Evolutionary conservation across 2,329 filamentous ascomycete species (phyloP), one percentile per base, ranked within the genome.

Genomic region (Metarhizium anisopliae): DNA sequence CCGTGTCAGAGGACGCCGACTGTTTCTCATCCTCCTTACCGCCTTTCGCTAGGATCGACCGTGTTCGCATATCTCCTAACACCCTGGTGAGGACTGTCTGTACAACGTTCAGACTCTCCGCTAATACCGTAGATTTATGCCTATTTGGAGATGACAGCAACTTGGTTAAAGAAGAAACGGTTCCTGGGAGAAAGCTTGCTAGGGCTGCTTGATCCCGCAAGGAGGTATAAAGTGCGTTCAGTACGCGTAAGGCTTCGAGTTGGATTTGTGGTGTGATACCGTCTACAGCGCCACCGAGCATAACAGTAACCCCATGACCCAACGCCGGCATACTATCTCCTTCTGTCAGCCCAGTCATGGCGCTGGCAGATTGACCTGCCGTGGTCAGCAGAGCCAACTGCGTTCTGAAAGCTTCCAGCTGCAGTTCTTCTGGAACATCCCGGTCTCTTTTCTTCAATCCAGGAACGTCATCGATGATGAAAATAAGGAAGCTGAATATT

Each of bases 141-240:
- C 80, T 78, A 45, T 80, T 82, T 0, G 85, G 87, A 0, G 84
- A 83, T 4, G 87, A 86, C 52, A 95, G 72, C 0, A 90, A 74
- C 64, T 87, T 92, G 2, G 87, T 85, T 29, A 99, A 74, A 1
- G 85, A 83, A 3, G 94, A 97, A 0, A 96, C 82, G 0, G 90
- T 90, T 10, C 92, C 90, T 0, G 95, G 94, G 47, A 97, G 77
- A 64, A 99, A 94, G 59, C 83, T 92, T 10, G 90, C 89, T 55
- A 95, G 75, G 2, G 89, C 83, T n/a, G 87, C 80, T 50, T 80
- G 81, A 63, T 94, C 87, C 53, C 80, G 83, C 47, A 96, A 77
- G 25, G 83, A 81, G 6, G 69, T 65, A 60, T 84, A 82, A 7
- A 94, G 72, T 0, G 81, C 74, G 52, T 81, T 72, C 2, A 96